Evolutionary conservation across 1,139 yeast species (phyloP).

Genomic region (Hyphopichia burtonii): DNA sequence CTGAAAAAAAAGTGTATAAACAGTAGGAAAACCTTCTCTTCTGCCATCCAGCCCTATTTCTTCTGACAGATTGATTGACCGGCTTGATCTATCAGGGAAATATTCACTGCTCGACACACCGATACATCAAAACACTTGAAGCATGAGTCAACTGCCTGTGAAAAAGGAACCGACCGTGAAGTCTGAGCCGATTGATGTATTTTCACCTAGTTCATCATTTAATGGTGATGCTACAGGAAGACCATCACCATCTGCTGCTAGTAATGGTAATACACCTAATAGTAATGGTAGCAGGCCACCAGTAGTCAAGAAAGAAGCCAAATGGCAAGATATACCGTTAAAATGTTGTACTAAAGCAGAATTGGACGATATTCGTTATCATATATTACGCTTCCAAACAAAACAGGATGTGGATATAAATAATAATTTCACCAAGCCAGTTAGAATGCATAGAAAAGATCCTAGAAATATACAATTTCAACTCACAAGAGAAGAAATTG

Average conservation of each 20-base stretch:
- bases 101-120: neutral
- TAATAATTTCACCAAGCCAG: constrained; percentile 73
- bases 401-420: constrained; percentile 70
- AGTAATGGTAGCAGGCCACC: constrained; percentile 1
- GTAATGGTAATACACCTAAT: constrained; percentile 5
- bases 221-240: constrained; percentile 1
- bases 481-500: constrained; percentile 63
- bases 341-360: constrained; percentile 75
- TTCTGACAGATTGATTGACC: neutral
- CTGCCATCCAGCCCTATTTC: neutral
- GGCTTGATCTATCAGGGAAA: neutral
- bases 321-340: constrained; percentile 66
- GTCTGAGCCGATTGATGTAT: constrained; percentile 16
- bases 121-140: neutral
- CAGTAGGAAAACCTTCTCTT: neutral
- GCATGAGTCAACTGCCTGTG: constrained; percentile 15
- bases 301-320: constrained; percentile 16
- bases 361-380: constrained; percentile 71
- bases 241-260: constrained; percentile 1
- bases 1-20: neutral
- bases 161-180: constrained; percentile 28
- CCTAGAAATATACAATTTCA: constrained; percentile 89
- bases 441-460: constrained; percentile 86
- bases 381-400: constrained; percentile 78
- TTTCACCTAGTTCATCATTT: neutral